Evolutionary conservation across 1,139 yeast species (phyloP), one percentile per base, ranked within the genome.

Genomic region (Scheffersomyces titani): DNA sequence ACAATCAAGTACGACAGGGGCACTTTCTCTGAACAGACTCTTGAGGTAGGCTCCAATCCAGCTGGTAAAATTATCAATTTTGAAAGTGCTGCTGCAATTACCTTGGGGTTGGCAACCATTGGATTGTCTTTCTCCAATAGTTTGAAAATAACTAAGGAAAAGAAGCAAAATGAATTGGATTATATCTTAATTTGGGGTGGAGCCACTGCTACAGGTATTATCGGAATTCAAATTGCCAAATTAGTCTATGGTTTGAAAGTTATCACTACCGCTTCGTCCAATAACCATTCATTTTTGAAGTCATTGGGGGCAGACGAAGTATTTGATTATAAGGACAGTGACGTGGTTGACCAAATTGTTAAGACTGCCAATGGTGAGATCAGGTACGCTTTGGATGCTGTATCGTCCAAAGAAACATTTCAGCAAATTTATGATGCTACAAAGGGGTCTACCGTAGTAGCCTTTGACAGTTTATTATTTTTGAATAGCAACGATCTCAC

Each of bases 51-150:
- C 1, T 18, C 24, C 9, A 20, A 46, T 18, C 49, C 49, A 19
- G 20, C 49, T 19, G 13, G 24, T 22, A 46, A 19, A 13, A 46
- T 86, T 47, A 70, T 70, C 55, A 73, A 87, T 7, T 85, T 77
- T 62, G 91, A 87, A 70, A 87, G 82, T 53, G 92, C 92, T 22
- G 87, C 89, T 3, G 72, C 88, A 18, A 65, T 85, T 21, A 81
- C 88, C 16, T 74, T 86, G 54, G 81, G 86, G 20, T 65, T 84
- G 51, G 67, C 66, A 47, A 85, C 89, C 9, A 79, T 85, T 30
- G 84, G 76, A 58, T 44, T 68, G 54, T 67, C 76, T 18, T 72
- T 65, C 52, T 62, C 66, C 57, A 68, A 66, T 59, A 54, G 59
- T 22, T 68, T 77, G 53, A 62, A 65, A 20, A 60, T 75, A 40